Base-by-base conservation (phyloP, 306 rosid species). In the Trichosanthes truncata region DNA sequence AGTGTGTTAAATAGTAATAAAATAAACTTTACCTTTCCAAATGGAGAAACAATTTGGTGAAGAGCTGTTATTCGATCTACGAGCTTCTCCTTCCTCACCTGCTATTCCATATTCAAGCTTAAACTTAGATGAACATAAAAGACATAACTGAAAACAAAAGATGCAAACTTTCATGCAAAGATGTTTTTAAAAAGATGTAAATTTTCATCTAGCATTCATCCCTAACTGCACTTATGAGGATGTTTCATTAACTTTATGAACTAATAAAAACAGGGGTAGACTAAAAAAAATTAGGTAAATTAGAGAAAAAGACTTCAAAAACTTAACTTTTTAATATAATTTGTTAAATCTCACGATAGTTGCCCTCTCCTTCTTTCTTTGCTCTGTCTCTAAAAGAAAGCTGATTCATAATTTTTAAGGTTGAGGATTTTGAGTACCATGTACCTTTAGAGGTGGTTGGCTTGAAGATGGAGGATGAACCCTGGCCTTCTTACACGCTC, bases 31-130 rank as follows among this genome's bases (percentile, higher is more conserved):
- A 92, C 97, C 97, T 92, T 92, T 87, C 97, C 97, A 80, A 92
- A 92, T 76, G 97, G 97, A 80, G 96, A 92, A 80, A 92, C 97
- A 23, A 92, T 84, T 83, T 92, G 97, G 87, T 92, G 97, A 82
- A 92, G 97, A 0, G 97, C 76, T 79, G 97, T 92, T 77, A 92
- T 90, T 88, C 96, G 89, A 86, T 89, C 97, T 17, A 93, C 97
- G 0, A 92, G 91, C 86, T 92, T 92, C 92, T 92, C 97, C 88
- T 92, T 92, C 74, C 97, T 89, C 88, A 90, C 97, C 97, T 92
- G 88, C 5, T 78, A 38, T 26, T 38, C 36, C 35, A 45, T 21
- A 43, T 72, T 72, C 60, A 6, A 51, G 15, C 21, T 51, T 17
- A 1, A 33, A 26, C 6, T n/a, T n/a, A 53, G 26, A 73, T 21